Conservation (phyloP, 306 rosid genomes). For the Lathyrus aphaca region DNA sequence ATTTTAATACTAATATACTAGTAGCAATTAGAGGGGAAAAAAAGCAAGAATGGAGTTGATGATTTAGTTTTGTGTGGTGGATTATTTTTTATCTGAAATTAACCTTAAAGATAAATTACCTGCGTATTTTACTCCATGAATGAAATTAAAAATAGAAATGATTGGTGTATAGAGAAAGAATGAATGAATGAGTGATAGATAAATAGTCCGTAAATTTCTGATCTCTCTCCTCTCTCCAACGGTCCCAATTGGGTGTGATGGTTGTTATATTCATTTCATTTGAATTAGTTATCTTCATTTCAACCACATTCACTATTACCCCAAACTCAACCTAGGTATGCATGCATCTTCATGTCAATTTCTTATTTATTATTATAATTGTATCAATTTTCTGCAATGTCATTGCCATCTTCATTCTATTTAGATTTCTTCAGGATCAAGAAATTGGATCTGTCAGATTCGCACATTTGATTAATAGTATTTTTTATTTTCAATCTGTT, state of each 20-base stretch:
- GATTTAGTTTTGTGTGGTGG: background rate
- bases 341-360: background rate
- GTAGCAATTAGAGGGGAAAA: background rate
- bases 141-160: conserved; percentile 11
- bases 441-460: too few species aligned
- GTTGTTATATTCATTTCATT: conserved; percentile 44
- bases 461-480: too few species aligned
- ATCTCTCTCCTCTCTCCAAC: conserved; percentile 29
- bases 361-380: background rate
- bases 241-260: conserved; percentile 22
- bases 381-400: background rate
- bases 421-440: too few species aligned
- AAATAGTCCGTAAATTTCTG: conserved; percentile 38
- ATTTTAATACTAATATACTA: too few species aligned
- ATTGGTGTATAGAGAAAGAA: conserved; percentile 10
- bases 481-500: background rate
- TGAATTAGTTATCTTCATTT: conserved; percentile 37
- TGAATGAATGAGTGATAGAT: background rate
- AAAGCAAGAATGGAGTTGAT: background rate
- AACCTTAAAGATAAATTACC: conserved; percentile 22
- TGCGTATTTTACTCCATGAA: conserved; percentile 20
- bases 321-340: background rate
- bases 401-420: background rate
- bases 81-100: conserved; percentile 6
- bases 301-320: background rate